A percentile compares a stretch with the other conserved stretches of the same genome.
These are phyloP conservation scores for Cystobasidium ongulense DNA, from an alignment of 768 basidiomycete genomes.

Conservation along the genomic window DNA sequence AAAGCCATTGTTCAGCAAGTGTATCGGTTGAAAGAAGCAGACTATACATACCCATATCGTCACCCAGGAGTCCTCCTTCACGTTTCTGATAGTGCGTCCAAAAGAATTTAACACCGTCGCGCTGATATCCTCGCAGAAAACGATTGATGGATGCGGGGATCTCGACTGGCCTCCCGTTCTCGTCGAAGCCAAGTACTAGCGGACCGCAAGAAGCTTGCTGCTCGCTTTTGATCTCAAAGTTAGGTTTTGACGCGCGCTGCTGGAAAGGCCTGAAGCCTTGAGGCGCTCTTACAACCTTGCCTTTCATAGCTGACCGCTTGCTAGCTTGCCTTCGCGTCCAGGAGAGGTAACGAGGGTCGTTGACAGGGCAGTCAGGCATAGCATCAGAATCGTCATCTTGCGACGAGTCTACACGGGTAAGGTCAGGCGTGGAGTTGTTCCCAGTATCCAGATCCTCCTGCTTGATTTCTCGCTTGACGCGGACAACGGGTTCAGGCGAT, in stretches of 20 bases:
- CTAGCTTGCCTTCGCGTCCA: background rate
- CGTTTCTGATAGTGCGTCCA: constrained; percentile 61
- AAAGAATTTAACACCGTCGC: constrained; percentile 75
- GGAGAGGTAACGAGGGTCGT: background rate
- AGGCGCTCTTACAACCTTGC: too few species aligned
- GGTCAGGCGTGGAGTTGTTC: background rate
- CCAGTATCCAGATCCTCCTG: background rate
- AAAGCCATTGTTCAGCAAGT: constrained; percentile 25
- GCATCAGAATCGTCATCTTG: background rate
- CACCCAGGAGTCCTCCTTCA: constrained; percentile 75
- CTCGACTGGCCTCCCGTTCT: background rate
- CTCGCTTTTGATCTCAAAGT: constrained; percentile 9
- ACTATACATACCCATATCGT: constrained; percentile 65
- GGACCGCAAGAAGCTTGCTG: constrained; percentile 4
- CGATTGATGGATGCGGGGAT: constrained; percentile 21
- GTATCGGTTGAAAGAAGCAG: constrained; percentile 43
- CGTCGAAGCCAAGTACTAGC: background rate
- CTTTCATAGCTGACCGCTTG: background rate
- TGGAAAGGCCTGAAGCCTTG: background rate
- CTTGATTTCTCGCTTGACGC: background rate
- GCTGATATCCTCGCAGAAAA: constrained; percentile 81
- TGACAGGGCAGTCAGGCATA: constrained; percentile 1
- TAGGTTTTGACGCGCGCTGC: background rate
- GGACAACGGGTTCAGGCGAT: background rate
- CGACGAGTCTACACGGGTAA: background rate